Evolutionary conservation across 169 alveolate species (phyloP), one percentile per base, ranked within the genome.

Genomic region (Plasmodium inui): DNA sequence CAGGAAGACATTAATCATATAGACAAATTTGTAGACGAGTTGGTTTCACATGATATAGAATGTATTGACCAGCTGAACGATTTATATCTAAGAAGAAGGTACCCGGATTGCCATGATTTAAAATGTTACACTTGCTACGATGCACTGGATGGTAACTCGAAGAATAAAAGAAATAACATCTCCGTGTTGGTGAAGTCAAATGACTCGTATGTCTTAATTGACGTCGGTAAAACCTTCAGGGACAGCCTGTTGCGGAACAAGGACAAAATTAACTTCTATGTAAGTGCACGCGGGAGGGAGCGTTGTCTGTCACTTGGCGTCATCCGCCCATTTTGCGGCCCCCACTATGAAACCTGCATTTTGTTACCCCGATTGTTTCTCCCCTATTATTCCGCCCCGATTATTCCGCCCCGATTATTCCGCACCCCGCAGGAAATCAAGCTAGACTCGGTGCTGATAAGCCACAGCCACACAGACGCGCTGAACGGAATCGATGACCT

Each of bases 381-480:
- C 44, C 44, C 8, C 7, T 1, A 37, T 37, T 37, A 6, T 37
- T 2, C 7, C 44, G n/a, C 28, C 39, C 44, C 44, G 26, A 39
- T 83, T 70, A 41, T 19, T 44, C 30, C 19, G 14, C 50, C 9
- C 55, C 44, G 12, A 32, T 34, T 74, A 14, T 74, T 30, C 28
- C 8, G 4, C 83, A 34, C 55, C 55, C 55, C 39, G 28, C 82
- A 88, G 94, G 76, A 78, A 57, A 57, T 88, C 34, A 88, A 79
- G n/a, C 70, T 88, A 41, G 90, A 88, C 14, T 55, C 72, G 10
- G 94, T 88, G 9, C 71, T 88, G 14, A 88, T 88, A 78, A 88
- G 83, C 50, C 94, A 88, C 30, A 78, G 94, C 34, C 94, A 88
- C 34, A 88, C 94, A 7, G 94, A 88, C 46, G 94, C 94, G 9